phyloP scores from a whole-genome alignment of 2,329 filamentous ascomycete genomes.

The Cladophialophora carrionii region DNA sequence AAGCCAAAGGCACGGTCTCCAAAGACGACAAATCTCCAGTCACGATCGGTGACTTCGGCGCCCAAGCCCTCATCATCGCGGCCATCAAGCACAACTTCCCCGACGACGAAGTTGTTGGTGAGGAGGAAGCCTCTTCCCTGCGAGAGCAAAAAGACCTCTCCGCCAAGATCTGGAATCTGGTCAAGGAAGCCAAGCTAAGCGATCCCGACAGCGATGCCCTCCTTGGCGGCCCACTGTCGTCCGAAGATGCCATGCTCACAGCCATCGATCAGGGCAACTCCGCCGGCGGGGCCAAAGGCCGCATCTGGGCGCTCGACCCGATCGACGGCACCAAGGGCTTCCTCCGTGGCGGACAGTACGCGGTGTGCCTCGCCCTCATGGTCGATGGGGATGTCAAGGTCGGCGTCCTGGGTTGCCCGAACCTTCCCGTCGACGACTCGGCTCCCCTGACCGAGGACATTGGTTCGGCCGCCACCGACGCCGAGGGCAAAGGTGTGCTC shows the following conservation, averaged over 20 bases:
- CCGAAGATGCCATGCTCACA: constrained; percentile 66
- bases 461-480: constrained; percentile 72
- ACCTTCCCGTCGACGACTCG: constrained; percentile 84
- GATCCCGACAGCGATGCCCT: constrained; percentile 67
- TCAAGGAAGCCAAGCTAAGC: constrained; percentile 70
- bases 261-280: constrained; percentile 71
- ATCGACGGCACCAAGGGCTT: constrained; percentile 99
- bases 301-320: constrained; percentile 95
- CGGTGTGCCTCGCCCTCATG: constrained; percentile 88
- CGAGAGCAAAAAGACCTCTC: constrained; percentile 70
- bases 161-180: constrained; percentile 81
- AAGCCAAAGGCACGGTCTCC: constrained; percentile 89
- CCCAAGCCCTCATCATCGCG: constrained; percentile 91
- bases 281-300: constrained; percentile 70
- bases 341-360: constrained; percentile 93
- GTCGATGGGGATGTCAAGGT: constrained; percentile 93
- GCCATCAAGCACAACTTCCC: constrained; percentile 91
- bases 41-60: constrained; percentile 96
- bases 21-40: constrained; percentile 97
- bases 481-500: constrained; percentile 78
- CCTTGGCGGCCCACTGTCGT: constrained; percentile 70
- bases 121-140: constrained; percentile 86
- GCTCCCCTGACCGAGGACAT: constrained; percentile 71
- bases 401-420: constrained; percentile 92
- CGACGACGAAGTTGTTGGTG: constrained; percentile 84